Conservation (phyloP, 805 yeast genomes). For the Priceomyces melissophilus region DNA sequence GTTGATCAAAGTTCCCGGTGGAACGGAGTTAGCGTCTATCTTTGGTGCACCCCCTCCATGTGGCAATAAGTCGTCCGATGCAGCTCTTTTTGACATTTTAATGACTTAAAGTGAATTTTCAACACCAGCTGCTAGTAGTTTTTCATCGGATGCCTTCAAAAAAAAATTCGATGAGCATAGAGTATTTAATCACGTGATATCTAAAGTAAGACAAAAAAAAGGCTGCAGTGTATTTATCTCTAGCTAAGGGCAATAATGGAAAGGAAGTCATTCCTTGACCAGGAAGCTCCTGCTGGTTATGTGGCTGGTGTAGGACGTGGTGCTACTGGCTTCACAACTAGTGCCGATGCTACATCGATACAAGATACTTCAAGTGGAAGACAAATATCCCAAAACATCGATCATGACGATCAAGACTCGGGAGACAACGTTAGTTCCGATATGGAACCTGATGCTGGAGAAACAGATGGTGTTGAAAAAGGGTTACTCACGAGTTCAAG, state of each 20-base stretch:
- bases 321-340: slow-evolving; percentile 87
- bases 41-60: slow-evolving; percentile 32
- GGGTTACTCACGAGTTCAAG: slow-evolving; percentile 26
- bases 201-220: too few species aligned
- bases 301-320: slow-evolving; percentile 94
- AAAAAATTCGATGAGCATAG: too few species aligned
- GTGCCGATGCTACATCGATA: slow-evolving; percentile 64
- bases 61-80: slow-evolving; percentile 27
- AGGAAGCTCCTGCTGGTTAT: slow-evolving; percentile 86
- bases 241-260: slow-evolving; percentile 32
- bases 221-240: too few species aligned
- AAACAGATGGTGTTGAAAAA: slow-evolving; percentile 29
- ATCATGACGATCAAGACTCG: slow-evolving; percentile 32
- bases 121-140: too few species aligned
- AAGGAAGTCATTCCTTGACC: slow-evolving; percentile 66
- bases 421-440: slow-evolving; percentile 17
- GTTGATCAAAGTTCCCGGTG: slow-evolving; percentile 26
- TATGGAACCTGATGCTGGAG: slow-evolving; percentile 14
- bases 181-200: too few species aligned
- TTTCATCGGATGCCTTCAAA: too few species aligned
- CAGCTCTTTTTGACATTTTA: slow-evolving; percentile 52
- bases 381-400: slow-evolving; percentile 27
- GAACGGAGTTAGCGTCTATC: slow-evolving; percentile 35
- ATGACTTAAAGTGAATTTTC: not conserved
- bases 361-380: slow-evolving; percentile 14